Percentiles rank a stretch among this genome's conserved stretches.
phyloP scores from a whole-genome alignment of 805 yeast genomes.

The Clavispora asparagi region DNA sequence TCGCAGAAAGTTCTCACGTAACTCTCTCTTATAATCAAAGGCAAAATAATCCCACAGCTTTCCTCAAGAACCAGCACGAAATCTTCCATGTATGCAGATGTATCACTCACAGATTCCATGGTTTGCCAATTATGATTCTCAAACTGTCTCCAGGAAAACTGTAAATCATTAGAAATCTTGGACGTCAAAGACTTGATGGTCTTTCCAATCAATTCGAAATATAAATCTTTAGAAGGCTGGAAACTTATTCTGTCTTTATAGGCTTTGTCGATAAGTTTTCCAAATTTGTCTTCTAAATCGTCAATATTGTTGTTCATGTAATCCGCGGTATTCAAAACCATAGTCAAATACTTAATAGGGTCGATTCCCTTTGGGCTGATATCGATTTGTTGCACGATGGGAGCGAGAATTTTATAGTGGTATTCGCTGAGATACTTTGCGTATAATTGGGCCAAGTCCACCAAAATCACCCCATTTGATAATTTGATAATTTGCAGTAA shows the following conservation, averaged over 20 bases:
- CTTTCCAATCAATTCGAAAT: slow-evolving; percentile 51
- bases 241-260: slow-evolving; percentile 44
- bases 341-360: slow-evolving; percentile 59
- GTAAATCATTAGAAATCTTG: slow-evolving; percentile 57
- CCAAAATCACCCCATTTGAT: slow-evolving; percentile 11
- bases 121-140: slow-evolving; percentile 67
- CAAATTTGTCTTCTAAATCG: slow-evolving; percentile 65
- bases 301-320: slow-evolving; percentile 74
- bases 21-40: slow-evolving; percentile 60
- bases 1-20: slow-evolving; percentile 74
- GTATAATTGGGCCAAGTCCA: slow-evolving; percentile 50
- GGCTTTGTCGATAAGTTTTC: slow-evolving; percentile 31
- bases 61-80: slow-evolving; percentile 44
- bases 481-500: slow-evolving; percentile 33
- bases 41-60: slow-evolving; percentile 45
- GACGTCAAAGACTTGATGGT: slow-evolving; percentile 52
- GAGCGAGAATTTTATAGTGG: slow-evolving; percentile 25
- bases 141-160: slow-evolving; percentile 80
- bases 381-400: slow-evolving; percentile 24
- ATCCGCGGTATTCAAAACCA: slow-evolving; percentile 83
- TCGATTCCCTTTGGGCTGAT: slow-evolving; percentile 40
- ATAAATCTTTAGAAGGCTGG: slow-evolving; percentile 51
- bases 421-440: slow-evolving; percentile 56
- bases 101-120: slow-evolving; percentile 60
- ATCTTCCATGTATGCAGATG: slow-evolving; percentile 65